Evolutionary conservation across 306 rosid genomes (phyloP), one percentile per base, ranked within the genome.

Genomic region (Begonia loranthoides): DNA sequence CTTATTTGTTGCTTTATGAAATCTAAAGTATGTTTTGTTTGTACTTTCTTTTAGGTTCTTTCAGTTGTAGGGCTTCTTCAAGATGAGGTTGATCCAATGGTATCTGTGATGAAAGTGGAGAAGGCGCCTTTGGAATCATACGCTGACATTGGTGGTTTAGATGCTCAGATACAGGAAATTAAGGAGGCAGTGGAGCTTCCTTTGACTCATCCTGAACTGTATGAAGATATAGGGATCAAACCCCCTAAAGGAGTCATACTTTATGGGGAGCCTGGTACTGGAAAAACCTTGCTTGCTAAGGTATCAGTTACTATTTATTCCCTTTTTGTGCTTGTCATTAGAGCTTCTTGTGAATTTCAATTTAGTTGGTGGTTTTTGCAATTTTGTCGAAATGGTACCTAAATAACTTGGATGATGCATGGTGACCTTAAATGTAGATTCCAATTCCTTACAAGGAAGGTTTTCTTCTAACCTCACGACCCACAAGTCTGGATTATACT

Each of bases 141-240:
- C 50, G 97, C 97, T 51, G 97, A 90, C 50, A 90, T 90, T n/a
- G 97, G 97, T 78, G 97, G 97, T 43, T 69, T 90, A 61, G 97
- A 90, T 82, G 95, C 97, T 21, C 97, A 90, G 70, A 90, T 90
- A 57, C 97, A 90, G 78, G 97, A 90, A 75, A 90, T 90, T 17
- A 90, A 90, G 64, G 97, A 90, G 69, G 97, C 97, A 2, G 97
- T 90, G 28, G 97, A 90, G 78, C 95, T 90, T 73, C 97, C 97
- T 12, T 72, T 90, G 36, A 90, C 95, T 0, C 97, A 90, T 80
- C 97, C 97, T 50, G 97, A 90, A 54, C 70, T 90, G 21, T 90
- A 90, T 17, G 97, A 90, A 72, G 97, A 90, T 68, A 90, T 90
- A 46, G 97, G 97, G 59, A 90, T 90, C 71, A 90, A 77, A 62